A percentile compares a stretch with the other conserved stretches of the same genome.
These are phyloP conservation scores for Xylariales sp. DNA, from an alignment of 2,329 filamentous ascomycete species.

Conservation along the genomic window DNA sequence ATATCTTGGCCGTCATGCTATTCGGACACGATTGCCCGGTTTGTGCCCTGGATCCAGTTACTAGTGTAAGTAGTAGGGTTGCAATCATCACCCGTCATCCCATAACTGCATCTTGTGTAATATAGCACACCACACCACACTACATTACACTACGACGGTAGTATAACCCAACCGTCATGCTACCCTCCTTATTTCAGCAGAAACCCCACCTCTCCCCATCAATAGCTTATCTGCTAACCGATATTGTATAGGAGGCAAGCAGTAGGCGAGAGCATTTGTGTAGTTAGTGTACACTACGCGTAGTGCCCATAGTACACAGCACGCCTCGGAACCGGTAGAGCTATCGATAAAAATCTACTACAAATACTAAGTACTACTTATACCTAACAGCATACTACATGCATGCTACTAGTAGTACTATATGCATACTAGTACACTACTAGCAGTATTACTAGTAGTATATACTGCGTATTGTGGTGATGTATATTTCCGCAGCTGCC, in stretches of 20 bases:
- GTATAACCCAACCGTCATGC: not conserved
- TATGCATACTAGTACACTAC: too few species aligned
- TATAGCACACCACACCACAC: too few species aligned
- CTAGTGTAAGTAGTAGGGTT: conserved; percentile 2
- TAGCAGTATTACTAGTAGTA: too few species aligned
- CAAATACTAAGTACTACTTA: too few species aligned
- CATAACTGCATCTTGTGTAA: conserved; percentile 9
- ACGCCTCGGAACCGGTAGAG: not conserved
- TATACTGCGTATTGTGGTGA: too few species aligned
- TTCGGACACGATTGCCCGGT: not conserved
- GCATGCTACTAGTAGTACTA: too few species aligned
- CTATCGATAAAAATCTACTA: conserved; percentile 1
- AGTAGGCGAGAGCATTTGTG: too few species aligned
- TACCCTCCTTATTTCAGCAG: not conserved
- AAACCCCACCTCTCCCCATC: conserved; percentile 1
- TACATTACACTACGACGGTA: too few species aligned
- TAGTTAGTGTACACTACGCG: too few species aligned
- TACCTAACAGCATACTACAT: too few species aligned
- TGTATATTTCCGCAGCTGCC: not conserved
- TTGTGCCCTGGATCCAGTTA: not conserved
- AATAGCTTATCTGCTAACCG: conserved; percentile 24
- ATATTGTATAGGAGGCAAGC: conserved; percentile 2
- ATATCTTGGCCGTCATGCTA: conserved; percentile 5
- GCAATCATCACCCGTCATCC: conserved; percentile 8
- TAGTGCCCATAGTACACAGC: too few species aligned